Evolutionary conservation across 1,139 yeast genomes (phyloP).

Genomic region (Debaryomyces sp.): DNA sequence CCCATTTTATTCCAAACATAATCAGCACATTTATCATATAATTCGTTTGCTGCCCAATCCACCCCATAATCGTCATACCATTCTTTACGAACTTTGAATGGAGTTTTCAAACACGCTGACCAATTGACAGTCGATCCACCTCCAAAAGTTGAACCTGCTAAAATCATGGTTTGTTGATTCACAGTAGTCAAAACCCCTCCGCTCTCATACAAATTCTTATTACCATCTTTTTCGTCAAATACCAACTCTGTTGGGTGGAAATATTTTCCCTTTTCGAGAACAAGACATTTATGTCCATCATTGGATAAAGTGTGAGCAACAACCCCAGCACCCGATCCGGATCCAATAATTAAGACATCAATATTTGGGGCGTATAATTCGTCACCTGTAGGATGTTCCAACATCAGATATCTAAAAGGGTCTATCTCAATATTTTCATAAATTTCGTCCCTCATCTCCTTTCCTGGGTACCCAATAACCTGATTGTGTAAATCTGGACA

Average conservation of each 20-base stretch:
- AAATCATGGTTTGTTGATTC: slow-evolving; percentile 40
- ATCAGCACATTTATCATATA: slow-evolving; percentile 50
- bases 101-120: slow-evolving; percentile 61
- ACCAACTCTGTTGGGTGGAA: slow-evolving; percentile 38
- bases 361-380: slow-evolving; percentile 41
- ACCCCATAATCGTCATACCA: slow-evolving; percentile 54
- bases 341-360: slow-evolving; percentile 55
- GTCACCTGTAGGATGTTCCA: slow-evolving; percentile 33
- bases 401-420: slow-evolving; percentile 33
- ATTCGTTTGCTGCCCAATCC: slow-evolving; percentile 51
- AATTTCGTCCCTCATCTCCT: slow-evolving; percentile 31
- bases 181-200: slow-evolving; percentile 37
- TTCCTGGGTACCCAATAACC: slow-evolving; percentile 40
- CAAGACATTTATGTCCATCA: slow-evolving; percentile 48
- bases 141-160: slow-evolving; percentile 62
- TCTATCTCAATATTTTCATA: slow-evolving; percentile 31
- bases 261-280: slow-evolving; percentile 58
- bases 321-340: slow-evolving; percentile 64
- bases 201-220: slow-evolving; percentile 41
- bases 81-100: slow-evolving; percentile 55
- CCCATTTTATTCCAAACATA: slow-evolving; percentile 57
- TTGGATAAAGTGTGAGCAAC: slow-evolving; percentile 52
- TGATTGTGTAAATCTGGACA: slow-evolving; percentile 38
- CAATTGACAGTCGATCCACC: slow-evolving; percentile 66
- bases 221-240: slow-evolving; percentile 44